A percentile compares a stretch with the other conserved stretches of the same genome.
Evolutionary conservation across 306 rosid species (phyloP).

Genomic region (Nissolia schottii): DNA sequence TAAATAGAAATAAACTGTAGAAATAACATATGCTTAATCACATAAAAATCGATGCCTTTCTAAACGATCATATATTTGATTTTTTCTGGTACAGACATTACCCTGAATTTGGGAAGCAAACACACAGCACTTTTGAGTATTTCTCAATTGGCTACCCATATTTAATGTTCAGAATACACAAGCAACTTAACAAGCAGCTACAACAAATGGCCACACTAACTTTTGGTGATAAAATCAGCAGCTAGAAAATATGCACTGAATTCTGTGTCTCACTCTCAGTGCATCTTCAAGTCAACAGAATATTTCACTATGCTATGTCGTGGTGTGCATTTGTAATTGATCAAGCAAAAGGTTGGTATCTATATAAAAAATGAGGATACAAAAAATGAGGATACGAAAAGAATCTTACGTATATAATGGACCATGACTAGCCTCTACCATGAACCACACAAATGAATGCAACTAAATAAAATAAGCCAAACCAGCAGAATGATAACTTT

Average conservation of each 20-base stretch:
- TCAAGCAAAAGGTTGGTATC: too few species aligned
- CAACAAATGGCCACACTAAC: neutral
- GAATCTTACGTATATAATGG: neutral
- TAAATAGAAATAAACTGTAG: slow-evolving; percentile 1
- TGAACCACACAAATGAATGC: neutral
- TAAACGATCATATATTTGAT: neutral
- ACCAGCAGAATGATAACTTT: slow-evolving; percentile 1
- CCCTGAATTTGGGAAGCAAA: neutral
- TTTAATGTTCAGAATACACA: neutral
- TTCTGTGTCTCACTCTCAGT: neutral
- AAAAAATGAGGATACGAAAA: too few species aligned
- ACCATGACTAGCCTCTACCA: neutral
- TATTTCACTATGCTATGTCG: neutral
- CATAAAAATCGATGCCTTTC: neutral
- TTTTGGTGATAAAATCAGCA: neutral
- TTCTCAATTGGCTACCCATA: neutral
- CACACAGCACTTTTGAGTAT: neutral
- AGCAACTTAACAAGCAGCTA: neutral
- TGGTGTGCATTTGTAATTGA: neutral
- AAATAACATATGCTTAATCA: neutral
- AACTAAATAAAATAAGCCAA: neutral
- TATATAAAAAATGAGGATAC: too few species aligned
- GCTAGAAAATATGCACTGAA: neutral
- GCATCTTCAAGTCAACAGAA: neutral
- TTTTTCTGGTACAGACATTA: neutral